phyloP scores from a whole-genome alignment of 352 stramenopile species.

The Globisporangium splendens region DNA sequence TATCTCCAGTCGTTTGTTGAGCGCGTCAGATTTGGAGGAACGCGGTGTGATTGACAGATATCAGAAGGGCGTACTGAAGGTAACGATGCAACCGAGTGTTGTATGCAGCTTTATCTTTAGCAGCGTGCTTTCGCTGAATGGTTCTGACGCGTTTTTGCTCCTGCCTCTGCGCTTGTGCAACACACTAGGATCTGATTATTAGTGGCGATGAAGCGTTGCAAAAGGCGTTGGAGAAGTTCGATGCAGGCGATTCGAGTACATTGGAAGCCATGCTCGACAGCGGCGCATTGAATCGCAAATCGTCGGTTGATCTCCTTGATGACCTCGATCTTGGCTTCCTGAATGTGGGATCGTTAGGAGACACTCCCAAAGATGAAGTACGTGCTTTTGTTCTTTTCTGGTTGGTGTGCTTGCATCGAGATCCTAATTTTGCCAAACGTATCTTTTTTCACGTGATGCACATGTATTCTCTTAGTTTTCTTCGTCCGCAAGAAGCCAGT shows the following conservation, averaged over 20 bases:
- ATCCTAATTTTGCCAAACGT: constrained; percentile 1
- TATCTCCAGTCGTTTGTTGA: constrained; percentile 83
- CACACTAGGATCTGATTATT: constrained; percentile 84
- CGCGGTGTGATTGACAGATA: constrained; percentile 88
- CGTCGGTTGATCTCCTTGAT: constrained; percentile 80
- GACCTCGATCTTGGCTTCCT: constrained; percentile 87
- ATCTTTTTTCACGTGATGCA: neutral
- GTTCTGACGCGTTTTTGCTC: constrained; percentile 6
- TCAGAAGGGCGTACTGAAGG: constrained; percentile 90
- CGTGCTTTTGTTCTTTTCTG: constrained; percentile 6
- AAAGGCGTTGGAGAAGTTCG: constrained; percentile 87
- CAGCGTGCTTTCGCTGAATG: neutral
- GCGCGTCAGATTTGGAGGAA: constrained; percentile 87
- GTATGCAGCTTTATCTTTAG: neutral
- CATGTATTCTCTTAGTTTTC: too few species aligned
- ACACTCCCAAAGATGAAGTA: constrained; percentile 82
- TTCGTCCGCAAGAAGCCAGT: constrained; percentile 59
- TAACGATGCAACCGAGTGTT: constrained; percentile 12
- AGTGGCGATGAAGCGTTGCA: constrained; percentile 88
- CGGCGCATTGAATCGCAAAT: constrained; percentile 78
- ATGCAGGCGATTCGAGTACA: constrained; percentile 79
- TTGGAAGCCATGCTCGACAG: constrained; percentile 84
- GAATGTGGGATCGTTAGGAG: constrained; percentile 79
- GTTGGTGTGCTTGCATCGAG: neutral
- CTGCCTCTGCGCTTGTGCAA: neutral